Percentiles rank a stretch among this genome's conserved stretches.
Evolutionary conservation across 148 eudicot genomes (phyloP).

Genomic region (Arbutus unedo): DNA sequence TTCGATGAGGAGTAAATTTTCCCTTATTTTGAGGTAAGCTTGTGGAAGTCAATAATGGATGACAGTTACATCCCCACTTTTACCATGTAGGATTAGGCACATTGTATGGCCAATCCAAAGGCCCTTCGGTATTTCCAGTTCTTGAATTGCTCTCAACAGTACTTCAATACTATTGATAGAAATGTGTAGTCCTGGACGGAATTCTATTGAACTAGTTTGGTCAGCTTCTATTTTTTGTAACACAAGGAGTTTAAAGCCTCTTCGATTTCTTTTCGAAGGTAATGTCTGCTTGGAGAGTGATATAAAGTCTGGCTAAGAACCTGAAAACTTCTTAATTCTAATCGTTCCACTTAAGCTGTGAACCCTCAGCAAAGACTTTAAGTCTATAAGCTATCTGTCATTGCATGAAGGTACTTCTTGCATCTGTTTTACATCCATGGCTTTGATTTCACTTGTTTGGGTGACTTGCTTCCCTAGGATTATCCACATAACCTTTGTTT

Average conservation of each 20-base stretch:
- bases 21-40: constrained; percentile 5
- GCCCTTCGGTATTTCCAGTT: background rate
- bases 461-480: background rate
- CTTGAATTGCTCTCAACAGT: too few relatives aligned
- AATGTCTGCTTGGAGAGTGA: background rate
- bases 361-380: background rate
- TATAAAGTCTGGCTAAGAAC: background rate
- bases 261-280: background rate
- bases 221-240: background rate
- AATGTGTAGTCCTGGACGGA: background rate
- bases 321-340: background rate
- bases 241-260: constrained; percentile 1
- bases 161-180: background rate
- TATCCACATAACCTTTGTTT: background rate
- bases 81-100: background rate
- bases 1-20: constrained; percentile 66
- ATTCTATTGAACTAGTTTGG: background rate
- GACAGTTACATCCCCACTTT: background rate
- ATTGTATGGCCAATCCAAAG: background rate
- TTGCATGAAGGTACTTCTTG: background rate
- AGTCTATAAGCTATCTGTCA: too few relatives aligned
- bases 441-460: background rate
- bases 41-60: background rate
- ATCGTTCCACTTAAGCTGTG: background rate
- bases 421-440: background rate